Evolutionary conservation across 2,329 filamentous ascomycete genomes (phyloP).

Genomic region (Davidsoniella australis): DNA sequence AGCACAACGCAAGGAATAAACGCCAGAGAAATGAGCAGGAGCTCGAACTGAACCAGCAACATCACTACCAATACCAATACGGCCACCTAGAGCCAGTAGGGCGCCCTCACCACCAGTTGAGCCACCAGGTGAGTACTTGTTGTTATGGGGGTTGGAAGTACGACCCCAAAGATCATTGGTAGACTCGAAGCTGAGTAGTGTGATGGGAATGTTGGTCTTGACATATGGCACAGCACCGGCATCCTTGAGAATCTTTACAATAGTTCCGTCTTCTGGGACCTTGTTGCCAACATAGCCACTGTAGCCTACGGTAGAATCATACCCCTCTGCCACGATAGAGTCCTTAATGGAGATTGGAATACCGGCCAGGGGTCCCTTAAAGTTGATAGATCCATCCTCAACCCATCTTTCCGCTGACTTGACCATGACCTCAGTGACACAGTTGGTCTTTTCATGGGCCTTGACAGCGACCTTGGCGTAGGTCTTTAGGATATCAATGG

Average conservation of each 20-base stretch:
- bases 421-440: conserved; percentile 73
- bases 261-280: conserved; percentile 46
- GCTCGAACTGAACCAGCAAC: conserved; percentile 77
- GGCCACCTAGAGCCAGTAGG: conserved; percentile 62
- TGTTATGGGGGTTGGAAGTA: conserved; percentile 66
- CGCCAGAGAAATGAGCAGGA: conserved; percentile 78
- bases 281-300: conserved; percentile 55
- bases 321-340: conserved; percentile 62
- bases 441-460: conserved; percentile 77
- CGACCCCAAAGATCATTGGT: conserved; percentile 66
- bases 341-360: conserved; percentile 79
- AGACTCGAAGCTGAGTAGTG: conserved; percentile 72
- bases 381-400: conserved; percentile 39
- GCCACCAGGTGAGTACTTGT: conserved; percentile 72
- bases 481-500: conserved; percentile 59
- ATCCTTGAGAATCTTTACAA: conserved; percentile 65
- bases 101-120: conserved; percentile 78
- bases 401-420: conserved; percentile 61
- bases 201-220: conserved; percentile 82
- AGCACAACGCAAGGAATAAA: conserved; percentile 73
- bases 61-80: conserved; percentile 81
- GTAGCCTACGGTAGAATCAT: conserved; percentile 70
- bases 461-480: conserved; percentile 77
- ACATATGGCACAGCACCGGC: conserved; percentile 81
- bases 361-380: conserved; percentile 68